A percentile compares a stretch with the other conserved stretches of the same genome.
Evolutionary conservation across 805 yeast genomes (phyloP).

Genomic region (Lipomyces sp.): DNA sequence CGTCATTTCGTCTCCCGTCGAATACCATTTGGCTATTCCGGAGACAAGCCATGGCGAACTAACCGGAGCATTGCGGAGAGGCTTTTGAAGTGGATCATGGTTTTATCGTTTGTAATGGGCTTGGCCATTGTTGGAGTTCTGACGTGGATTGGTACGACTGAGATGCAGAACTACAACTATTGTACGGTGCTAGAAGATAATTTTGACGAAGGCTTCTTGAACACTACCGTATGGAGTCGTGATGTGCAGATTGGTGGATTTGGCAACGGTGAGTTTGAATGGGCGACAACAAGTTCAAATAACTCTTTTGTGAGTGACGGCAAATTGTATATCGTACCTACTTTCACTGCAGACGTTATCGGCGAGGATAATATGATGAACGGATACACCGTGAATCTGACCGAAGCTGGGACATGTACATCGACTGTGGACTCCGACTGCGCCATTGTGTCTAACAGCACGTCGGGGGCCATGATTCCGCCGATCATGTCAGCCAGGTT

Average conservation of each 20-base stretch:
- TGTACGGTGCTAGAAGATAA: constrained; percentile 26
- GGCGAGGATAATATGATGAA: constrained; percentile 25
- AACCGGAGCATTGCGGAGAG: constrained; percentile 16
- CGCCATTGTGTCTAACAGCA: constrained; percentile 24
- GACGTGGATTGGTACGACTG: constrained; percentile 31
- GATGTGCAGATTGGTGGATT: constrained; percentile 34
- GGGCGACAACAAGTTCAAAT: constrained; percentile 21
- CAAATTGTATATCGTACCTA: constrained; percentile 30
- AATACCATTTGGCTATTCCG: constrained; percentile 23
- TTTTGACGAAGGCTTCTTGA: constrained; percentile 12
- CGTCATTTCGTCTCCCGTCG: constrained; percentile 28
- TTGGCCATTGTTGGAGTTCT: constrained; percentile 22
- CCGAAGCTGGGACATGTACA: constrained; percentile 28
- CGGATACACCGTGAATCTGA: constrained; percentile 34
- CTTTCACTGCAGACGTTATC: constrained; percentile 28
- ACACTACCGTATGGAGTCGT: constrained; percentile 15
- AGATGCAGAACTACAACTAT: constrained; percentile 21
- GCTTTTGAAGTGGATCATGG: constrained; percentile 11
- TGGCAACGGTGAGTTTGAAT: constrained; percentile 33
- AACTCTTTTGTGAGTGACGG: constrained; percentile 30
- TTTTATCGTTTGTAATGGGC: constrained; percentile 18
- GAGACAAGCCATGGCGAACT: constrained; percentile 34
- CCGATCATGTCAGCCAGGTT: constrained; percentile 34
- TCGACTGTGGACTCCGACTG: constrained; percentile 12
- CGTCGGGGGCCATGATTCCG: constrained; percentile 25